Evolutionary conservation across 129 eudicot species (phyloP), one percentile per base, ranked within the genome.

Genomic region (Flaveria trinervia): DNA sequence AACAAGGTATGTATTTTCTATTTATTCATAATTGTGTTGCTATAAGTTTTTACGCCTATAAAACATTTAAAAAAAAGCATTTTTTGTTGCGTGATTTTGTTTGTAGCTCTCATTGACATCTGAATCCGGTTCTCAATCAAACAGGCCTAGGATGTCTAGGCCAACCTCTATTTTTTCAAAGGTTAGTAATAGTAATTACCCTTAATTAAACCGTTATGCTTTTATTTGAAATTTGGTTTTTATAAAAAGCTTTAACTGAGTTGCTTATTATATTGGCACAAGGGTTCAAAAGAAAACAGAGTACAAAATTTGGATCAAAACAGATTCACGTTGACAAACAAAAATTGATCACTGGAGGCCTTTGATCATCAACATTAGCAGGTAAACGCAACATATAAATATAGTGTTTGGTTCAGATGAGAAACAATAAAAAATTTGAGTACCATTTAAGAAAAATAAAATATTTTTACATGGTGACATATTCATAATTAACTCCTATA

Each of bases 261-360:
- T 77, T 82, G 65, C 70, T 16, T 81, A 83, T 80, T 84, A 65
- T 83, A 80, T 77, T 86, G 77, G 73, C 84, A 76, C 72, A 84
- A 90, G 98, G 92, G 84, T 61, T 84, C 90, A 78, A 90, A 93
- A 93, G 98, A 93, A 86, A 93, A 93, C 67, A 86, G 88, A 82
- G 76, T 86, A 88, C 71, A 36, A 80, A 52, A 52, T 41, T 16
- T 9, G 61, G 80, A 41, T 59, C 51, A 72, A 79, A 69, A 68
- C 92, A 78, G 59, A 49, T 65, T 66, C 74, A 28, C 26, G 61
- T 33, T 73, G 79, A 60, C 43, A 33, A 22, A 15, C 51, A 74
- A 36, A 77, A 41, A 39, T 69, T 65, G 59, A 78, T 62, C 30
- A 43, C 83, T 9, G 79, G 79, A 70, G 75, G 70, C 66, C 62